Evolutionary conservation across 345 rosid species (phyloP).

Genomic region (Trapa bicornis): DNA sequence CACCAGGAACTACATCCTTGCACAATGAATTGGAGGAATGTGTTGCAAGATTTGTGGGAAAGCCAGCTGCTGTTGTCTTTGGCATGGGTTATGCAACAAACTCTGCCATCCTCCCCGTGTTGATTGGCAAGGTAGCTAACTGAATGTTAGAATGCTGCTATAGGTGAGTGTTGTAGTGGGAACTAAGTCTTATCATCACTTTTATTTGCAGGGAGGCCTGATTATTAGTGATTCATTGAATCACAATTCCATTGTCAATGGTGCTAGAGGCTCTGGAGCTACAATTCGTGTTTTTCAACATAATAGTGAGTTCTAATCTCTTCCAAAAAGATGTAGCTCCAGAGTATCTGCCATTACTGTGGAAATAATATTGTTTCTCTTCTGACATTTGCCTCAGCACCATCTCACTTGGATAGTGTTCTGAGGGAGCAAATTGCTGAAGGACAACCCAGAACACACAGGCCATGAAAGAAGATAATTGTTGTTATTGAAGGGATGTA

Average conservation of each 20-base stretch:
- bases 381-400: constrained; percentile 35
- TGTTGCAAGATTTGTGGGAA: constrained; percentile 80
- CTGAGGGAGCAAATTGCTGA: constrained; percentile 86
- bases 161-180: not conserved
- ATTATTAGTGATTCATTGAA: constrained; percentile 89
- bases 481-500: constrained; percentile 86
- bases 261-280: constrained; percentile 97
- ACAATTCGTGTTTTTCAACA: constrained; percentile 88
- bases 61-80: constrained; percentile 75
- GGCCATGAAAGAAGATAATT: constrained; percentile 93
- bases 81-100: constrained; percentile 95
- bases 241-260: constrained; percentile 90
- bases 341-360: not conserved
- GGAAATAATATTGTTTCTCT: constrained; percentile 10
- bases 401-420: constrained; percentile 87
- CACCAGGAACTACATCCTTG: constrained; percentile 56
- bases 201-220: constrained; percentile 58
- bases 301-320: constrained; percentile 51
- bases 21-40: constrained; percentile 72
- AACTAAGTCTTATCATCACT: not conserved
- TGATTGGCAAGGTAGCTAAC: constrained; percentile 58
- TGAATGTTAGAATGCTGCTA: not conserved
- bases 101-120: constrained; percentile 76
- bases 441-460: constrained; percentile 85
- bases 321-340: not conserved